These are phyloP conservation scores for Paulownia fortunei DNA, from an alignment of 257 asterid genomes.

Conservation along the genomic window DNA sequence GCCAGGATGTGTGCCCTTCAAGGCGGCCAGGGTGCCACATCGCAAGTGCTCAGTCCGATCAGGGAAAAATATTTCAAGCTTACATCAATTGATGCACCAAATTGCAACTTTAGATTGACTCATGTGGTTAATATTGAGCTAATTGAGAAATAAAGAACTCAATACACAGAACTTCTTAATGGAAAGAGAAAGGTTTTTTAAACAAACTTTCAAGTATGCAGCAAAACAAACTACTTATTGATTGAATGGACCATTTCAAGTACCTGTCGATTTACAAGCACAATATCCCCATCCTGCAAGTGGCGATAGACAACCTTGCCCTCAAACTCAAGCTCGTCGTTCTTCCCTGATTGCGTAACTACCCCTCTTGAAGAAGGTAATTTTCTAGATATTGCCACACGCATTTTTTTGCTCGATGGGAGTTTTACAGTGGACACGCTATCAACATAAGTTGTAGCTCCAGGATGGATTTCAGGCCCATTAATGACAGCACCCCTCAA, in stretches of 20 bases:
- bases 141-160: neutral
- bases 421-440: conserved; percentile 64
- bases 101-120: neutral
- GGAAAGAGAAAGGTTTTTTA: neutral
- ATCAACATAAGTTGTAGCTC: conserved; percentile 74
- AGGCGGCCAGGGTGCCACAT: neutral
- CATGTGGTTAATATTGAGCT: neutral
- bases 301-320: conserved; percentile 86
- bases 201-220: conserved; percentile 8
- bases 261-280: conserved; percentile 98
- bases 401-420: conserved; percentile 50
- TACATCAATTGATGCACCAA: neutral
- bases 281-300: conserved; percentile 97
- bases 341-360: conserved; percentile 64
- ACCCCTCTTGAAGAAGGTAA: conserved; percentile 88
- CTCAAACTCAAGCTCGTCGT: conserved; percentile 71
- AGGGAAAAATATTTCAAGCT: neutral
- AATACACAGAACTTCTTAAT: neutral
- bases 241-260: conserved; percentile 26
- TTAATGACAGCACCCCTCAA: conserved; percentile 77
- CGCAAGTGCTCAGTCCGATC: neutral
- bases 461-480: conserved; percentile 94
- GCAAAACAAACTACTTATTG: conserved; percentile 5
- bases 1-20: neutral
- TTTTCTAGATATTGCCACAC: conserved; percentile 74